These are phyloP conservation scores for Tolypocladium album DNA, from an alignment of 2,329 filamentous ascomycete genomes.

Conservation along the genomic window DNA sequence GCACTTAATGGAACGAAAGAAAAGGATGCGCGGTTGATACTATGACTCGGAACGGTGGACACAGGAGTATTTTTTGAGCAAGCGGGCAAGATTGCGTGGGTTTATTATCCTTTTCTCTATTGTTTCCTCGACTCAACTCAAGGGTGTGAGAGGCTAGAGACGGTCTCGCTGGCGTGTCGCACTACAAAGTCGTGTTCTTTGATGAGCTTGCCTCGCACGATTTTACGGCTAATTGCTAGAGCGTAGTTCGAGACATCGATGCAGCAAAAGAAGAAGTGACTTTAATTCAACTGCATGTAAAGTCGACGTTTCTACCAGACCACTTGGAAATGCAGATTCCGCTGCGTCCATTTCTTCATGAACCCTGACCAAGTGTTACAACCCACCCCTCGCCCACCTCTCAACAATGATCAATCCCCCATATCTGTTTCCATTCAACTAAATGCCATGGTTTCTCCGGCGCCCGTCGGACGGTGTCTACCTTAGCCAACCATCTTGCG, in stretches of 20 bases:
- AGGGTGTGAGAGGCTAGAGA: neutral
- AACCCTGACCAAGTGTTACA: neutral
- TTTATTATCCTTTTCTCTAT: neutral
- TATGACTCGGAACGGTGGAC: neutral
- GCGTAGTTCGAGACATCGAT: neutral
- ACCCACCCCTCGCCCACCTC: neutral
- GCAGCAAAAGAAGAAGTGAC: neutral
- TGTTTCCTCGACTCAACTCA: neutral
- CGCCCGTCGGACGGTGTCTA: neutral
- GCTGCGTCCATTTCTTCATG: neutral
- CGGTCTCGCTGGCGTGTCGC: neutral
- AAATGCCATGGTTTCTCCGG: neutral
- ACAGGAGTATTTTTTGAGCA: neutral
- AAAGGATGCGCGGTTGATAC: no score
- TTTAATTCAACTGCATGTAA: neutral
- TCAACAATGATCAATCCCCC: neutral
- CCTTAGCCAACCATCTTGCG: neutral
- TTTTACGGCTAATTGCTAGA: neutral
- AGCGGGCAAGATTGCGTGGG: neutral
- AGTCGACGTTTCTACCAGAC: neutral
- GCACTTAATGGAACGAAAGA: neutral
- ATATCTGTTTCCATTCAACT: neutral
- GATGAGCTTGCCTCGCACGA: neutral
- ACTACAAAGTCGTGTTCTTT: neutral
- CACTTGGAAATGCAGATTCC: no score